Conservation (phyloP, 2,329 filamentous ascomycete species). For the Fusarium sp. region DNA sequence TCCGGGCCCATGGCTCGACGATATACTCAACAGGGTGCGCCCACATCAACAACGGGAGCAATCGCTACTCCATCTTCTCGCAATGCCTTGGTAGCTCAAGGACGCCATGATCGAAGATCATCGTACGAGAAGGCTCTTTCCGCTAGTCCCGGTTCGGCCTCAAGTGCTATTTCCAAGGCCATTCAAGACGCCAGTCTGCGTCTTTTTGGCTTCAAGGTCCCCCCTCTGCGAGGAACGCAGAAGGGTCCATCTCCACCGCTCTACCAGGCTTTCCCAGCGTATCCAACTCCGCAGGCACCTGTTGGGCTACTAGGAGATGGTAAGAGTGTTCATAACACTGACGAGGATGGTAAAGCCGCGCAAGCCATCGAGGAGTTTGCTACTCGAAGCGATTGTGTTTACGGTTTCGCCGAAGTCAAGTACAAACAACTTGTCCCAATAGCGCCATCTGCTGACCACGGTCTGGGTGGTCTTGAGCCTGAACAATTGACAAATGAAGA, state of each 20-base stretch:
- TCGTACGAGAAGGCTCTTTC: constrained; percentile 86
- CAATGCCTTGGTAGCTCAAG: constrained; percentile 80
- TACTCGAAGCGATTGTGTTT: constrained; percentile 94
- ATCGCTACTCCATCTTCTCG: constrained; percentile 77
- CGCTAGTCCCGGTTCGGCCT: constrained; percentile 78
- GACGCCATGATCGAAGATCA: constrained; percentile 80
- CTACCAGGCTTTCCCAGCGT: constrained; percentile 87
- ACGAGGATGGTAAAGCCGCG: constrained; percentile 85
- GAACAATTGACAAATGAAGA: constrained; percentile 72
- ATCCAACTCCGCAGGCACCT: constrained; percentile 77
- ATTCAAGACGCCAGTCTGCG: constrained; percentile 91
- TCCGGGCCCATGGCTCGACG: constrained; percentile 78
- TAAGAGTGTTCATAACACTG: constrained; percentile 68
- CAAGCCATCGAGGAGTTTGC: constrained; percentile 92
- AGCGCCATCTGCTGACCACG: constrained; percentile 82
- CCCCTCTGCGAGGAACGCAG: constrained; percentile 70
- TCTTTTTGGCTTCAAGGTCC: constrained; percentile 79
- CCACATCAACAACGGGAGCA: constrained; percentile 78
- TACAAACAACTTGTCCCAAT: constrained; percentile 96
- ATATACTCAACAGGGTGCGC: constrained; percentile 82
- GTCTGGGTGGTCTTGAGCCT: constrained; percentile 72
- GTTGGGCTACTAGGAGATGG: constrained; percentile 77
- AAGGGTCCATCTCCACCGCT: constrained; percentile 81
- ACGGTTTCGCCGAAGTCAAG: constrained; percentile 98
- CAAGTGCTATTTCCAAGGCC: constrained; percentile 93